phyloP scores from a whole-genome alignment of 306 rosid species.

The Oemleria cerasiformis region DNA sequence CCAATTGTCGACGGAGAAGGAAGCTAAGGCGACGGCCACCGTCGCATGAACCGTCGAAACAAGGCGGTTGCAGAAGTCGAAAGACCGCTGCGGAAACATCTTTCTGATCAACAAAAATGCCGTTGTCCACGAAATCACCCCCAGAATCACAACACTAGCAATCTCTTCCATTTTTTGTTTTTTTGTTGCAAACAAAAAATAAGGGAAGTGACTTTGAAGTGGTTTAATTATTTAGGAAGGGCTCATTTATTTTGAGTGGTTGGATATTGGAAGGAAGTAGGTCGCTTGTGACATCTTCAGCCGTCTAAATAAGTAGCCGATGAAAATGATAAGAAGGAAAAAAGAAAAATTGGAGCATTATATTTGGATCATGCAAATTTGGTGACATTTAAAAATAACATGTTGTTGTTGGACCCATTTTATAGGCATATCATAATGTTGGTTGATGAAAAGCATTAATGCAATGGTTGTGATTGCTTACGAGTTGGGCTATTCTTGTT shows the following conservation, averaged over 20 bases:
- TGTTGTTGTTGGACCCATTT: not conserved
- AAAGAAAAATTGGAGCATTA: not conserved
- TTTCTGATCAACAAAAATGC: conserved; percentile 45
- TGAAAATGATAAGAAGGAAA: not conserved
- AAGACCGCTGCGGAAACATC: conserved; percentile 44
- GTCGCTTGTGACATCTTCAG: not conserved
- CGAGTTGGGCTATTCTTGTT: not conserved
- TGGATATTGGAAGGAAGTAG: not conserved
- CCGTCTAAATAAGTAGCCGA: not conserved
- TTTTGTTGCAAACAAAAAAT: not conserved
- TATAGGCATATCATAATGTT: not conserved
- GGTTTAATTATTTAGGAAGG: not conserved
- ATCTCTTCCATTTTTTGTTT: not conserved
- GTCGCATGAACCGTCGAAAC: conserved; percentile 70
- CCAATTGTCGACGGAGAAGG: conserved; percentile 66
- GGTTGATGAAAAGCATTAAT: not conserved
- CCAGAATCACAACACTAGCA: conserved; percentile 38
- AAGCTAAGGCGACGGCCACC: conserved; percentile 60
- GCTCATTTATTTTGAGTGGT: conserved; percentile 17
- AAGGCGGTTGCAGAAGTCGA: conserved; percentile 63
- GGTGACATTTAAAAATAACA: not conserved
- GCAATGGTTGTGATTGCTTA: not conserved
- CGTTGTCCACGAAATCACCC: conserved; percentile 69
- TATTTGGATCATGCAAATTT: not conserved
- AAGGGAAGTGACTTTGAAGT: not conserved